phyloP scores from a whole-genome alignment of 441 rosid genomes.

The Euphorbia corollata region DNA sequence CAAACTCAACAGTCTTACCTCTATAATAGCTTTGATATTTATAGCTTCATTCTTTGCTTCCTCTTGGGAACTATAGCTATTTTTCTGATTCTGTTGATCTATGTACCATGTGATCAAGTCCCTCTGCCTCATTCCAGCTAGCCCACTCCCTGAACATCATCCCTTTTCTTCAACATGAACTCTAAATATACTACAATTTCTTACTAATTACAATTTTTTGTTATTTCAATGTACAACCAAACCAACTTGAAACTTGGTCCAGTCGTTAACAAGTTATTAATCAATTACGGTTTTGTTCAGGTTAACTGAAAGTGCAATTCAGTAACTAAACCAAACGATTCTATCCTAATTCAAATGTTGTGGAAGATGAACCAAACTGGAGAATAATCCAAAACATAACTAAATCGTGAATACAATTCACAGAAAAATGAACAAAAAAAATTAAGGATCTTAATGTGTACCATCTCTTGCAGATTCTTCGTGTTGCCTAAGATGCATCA shows the following conservation, averaged over 20 bases:
- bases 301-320: too few species aligned
- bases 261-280: too few species aligned
- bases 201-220: too few species aligned
- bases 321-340: too few species aligned
- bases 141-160: constrained; percentile 41
- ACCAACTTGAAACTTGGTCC: too few species aligned
- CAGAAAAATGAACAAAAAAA: neutral
- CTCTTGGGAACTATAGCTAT: constrained; percentile 57
- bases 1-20: constrained; percentile 42
- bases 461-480: constrained; percentile 74
- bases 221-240: too few species aligned
- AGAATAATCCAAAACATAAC: neutral
- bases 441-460: constrained; percentile 20
- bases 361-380: neutral
- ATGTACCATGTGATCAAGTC: constrained; percentile 82
- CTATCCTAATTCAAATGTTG: neutral
- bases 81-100: constrained; percentile 80
- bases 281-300: too few species aligned
- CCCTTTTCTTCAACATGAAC: neutral
- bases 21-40: constrained; percentile 67
- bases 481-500: constrained; percentile 80
- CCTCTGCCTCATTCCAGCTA: constrained; percentile 78
- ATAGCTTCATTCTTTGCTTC: constrained; percentile 61
- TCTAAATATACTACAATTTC: too few species aligned
- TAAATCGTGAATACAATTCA: neutral